These are phyloP conservation scores for Nyssa sinensis DNA, from an alignment of 148 eudicot genomes.

Conservation along the genomic window DNA sequence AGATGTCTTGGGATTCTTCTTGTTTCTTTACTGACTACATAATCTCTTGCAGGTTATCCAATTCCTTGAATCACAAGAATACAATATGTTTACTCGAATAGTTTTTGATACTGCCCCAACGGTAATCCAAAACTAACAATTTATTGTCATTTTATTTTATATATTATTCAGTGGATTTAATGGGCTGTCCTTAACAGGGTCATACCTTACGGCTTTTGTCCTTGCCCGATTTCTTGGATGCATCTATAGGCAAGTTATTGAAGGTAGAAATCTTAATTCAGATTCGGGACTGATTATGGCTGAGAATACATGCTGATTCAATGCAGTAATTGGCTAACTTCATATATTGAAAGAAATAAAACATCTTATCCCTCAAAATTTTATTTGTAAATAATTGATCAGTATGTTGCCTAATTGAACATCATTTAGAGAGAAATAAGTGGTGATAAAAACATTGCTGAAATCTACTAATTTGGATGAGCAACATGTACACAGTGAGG, in stretches of 20 bases:
- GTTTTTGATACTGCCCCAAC: slow-evolving; percentile 97
- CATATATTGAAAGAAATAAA: not conserved
- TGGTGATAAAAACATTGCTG: too few relatives aligned
- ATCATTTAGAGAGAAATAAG: too few relatives aligned
- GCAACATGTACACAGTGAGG: too few relatives aligned
- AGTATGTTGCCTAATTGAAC: not conserved
- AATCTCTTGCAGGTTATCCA: slow-evolving; percentile 67
- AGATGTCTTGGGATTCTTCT: not conserved
- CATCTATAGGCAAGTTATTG: slow-evolving; percentile 88
- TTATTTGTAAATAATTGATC: not conserved
- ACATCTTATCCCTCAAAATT: not conserved
- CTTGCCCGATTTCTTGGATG: slow-evolving; percentile 93
- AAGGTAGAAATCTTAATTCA: slow-evolving; percentile 42
- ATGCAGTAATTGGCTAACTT: not conserved
- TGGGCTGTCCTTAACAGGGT: slow-evolving; percentile 50
- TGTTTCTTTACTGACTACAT: slow-evolving; percentile 14
- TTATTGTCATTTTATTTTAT: not conserved
- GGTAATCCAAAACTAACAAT: slow-evolving; percentile 38
- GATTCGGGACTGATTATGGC: not conserved
- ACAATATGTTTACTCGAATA: slow-evolving; percentile 81
- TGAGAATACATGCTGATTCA: not conserved
- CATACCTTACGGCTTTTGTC: slow-evolving; percentile 89
- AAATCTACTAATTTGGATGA: not conserved
- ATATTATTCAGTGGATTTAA: slow-evolving; percentile 3
- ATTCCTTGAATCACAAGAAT: slow-evolving; percentile 83